Percentiles rank a stretch among this genome's conserved stretches.
These are phyloP conservation scores for Microbotryomycetes sp. DNA, from an alignment of 1,284 basidiomycete species.

Conservation along the genomic window DNA sequence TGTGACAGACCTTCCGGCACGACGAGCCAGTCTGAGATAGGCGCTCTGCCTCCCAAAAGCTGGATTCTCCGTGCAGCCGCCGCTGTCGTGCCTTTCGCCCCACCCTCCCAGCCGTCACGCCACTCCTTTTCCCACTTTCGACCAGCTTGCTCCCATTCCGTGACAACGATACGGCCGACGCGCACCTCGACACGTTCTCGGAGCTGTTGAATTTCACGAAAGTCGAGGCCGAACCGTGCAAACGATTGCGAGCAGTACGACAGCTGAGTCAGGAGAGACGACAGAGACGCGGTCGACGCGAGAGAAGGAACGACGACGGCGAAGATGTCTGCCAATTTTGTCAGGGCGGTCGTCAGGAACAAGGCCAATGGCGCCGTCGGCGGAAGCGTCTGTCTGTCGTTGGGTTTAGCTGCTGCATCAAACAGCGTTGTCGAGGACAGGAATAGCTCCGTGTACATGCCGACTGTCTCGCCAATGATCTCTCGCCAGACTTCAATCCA, in stretches of 20 bases:
- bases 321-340: slow-evolving; percentile 49
- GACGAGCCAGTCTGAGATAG: slow-evolving; percentile 43
- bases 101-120: slow-evolving; percentile 23
- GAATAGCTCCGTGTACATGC: slow-evolving; percentile 84
- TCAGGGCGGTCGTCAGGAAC: slow-evolving; percentile 49
- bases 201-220: slow-evolving; percentile 39
- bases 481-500: slow-evolving; percentile 90
- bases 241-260: slow-evolving; percentile 89
- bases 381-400: slow-evolving; percentile 23
- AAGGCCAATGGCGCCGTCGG: slow-evolving; percentile 52
- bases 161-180: slow-evolving; percentile 55
- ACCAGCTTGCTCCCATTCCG: slow-evolving; percentile 23
- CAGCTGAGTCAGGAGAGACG: slow-evolving; percentile 79
- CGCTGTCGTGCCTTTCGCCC: slow-evolving; percentile 42
- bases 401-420: slow-evolving; percentile 28
- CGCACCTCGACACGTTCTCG: slow-evolving; percentile 56
- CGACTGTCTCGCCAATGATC: slow-evolving; percentile 81
- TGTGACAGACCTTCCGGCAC: slow-evolving; percentile 36
- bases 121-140: slow-evolving; percentile 30
- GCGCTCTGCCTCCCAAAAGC: slow-evolving; percentile 32
- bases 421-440: slow-evolving; percentile 50
- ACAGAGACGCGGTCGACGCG: slow-evolving; percentile 58
- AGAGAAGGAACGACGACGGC: slow-evolving; percentile 46
- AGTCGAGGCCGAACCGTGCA: slow-evolving; percentile 81
- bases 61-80: slow-evolving; percentile 40